Base-by-base conservation (phyloP, 1,284 basidiomycete genomes). In the Albatrellus sp. region DNA sequence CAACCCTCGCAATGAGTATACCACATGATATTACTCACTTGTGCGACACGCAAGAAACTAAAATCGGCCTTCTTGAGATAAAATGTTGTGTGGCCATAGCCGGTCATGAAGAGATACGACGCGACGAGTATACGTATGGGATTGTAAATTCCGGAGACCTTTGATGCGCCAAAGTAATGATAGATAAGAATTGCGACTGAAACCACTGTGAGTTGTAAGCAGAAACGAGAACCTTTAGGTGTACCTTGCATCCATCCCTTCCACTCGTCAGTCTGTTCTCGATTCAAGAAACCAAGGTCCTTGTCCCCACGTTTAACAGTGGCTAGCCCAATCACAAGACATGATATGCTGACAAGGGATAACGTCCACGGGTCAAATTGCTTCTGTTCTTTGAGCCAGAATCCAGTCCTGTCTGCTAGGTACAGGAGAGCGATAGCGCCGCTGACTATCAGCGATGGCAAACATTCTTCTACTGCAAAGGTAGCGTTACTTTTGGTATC, bases 171-270 rank as follows among this genome's bases (percentile, higher is more conserved):
- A 43, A 84, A 66, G 60, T 91, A 91, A 63, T 93, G 90, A 57
- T 93, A 93, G 52, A 92, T 80, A 20, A 93, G 70, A 52, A 93
- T 90, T 2, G 74, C 78, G 53, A 92, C 87, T 90, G 43, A 6
- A 37, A 29, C 2, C 5, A 39, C 20, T 29, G 40, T 16, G 40
- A 52, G 39, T 19, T 48, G 34, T 34, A 20, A 44, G 28, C 19
- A 33, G 24, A 28, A 28, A 17, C 28, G 33, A 35, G 33, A 39
- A 46, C 17, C 37, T 46, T 24, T 35, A 16, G 1, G 66, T 80
- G 47, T 57, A 89, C 87, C 72, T 66, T 93, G 90, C 90, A 94
- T 94, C 90, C 90, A 93, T 1, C 90, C 90, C 60, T 93, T 93
- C 88, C 88, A 91, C 62, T 94, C 90, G 55, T 94, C 89, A 0